Base-by-base conservation (phyloP, 2,329 filamentous ascomycete genomes). In the Sporothrix sp. region DNA sequence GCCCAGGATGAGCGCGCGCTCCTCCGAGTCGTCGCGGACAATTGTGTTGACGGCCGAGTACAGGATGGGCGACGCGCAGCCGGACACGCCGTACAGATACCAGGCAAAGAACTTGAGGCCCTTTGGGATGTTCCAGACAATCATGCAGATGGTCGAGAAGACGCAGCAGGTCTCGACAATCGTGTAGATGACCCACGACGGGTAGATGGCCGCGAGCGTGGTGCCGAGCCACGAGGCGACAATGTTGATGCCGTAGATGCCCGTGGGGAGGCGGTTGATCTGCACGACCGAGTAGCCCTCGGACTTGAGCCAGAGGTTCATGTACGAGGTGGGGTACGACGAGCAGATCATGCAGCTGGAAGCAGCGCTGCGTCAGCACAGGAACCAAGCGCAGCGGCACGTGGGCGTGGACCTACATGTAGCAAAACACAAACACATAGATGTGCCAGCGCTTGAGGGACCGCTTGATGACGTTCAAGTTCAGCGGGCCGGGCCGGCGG, bases 281-380 rank as follows among this genome's bases (percentile, higher is more conserved):
- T 75, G 66, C 0, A 67, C 65, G 0, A 76, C 65, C 0, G 69
- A 69, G 57, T 72, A 76, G 5, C 67, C 66, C 25, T 72, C 68
- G 1, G 66, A 65, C 52, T 75, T 75, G 36, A 76, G 66, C 73
- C 73, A 76, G 10, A 76, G 66, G 27, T 68, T 73, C 72, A 76
- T 76, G 50, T 76, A 75, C 0, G 61, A 59, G 3, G 62, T 57
- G 0, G 71, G 71, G 52, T 76, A 76, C 0, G 64, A 64, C 0
- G 68, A 67, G n/a, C 68, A 63, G 39, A 69, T 68, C 66, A 71
- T 70, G 59, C 64, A 70, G 8, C 54, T 56, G 37, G 7, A n/a
- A 1, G 3, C 4, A 4, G 13, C 10, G 4, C 10, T n/a, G n/a
- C 14, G 21, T 27, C n/a, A 21, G 21, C 42, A 9, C 23, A 11